Base-by-base conservation (phyloP, 208 protist species). In the Leishmania turanica region DNA sequence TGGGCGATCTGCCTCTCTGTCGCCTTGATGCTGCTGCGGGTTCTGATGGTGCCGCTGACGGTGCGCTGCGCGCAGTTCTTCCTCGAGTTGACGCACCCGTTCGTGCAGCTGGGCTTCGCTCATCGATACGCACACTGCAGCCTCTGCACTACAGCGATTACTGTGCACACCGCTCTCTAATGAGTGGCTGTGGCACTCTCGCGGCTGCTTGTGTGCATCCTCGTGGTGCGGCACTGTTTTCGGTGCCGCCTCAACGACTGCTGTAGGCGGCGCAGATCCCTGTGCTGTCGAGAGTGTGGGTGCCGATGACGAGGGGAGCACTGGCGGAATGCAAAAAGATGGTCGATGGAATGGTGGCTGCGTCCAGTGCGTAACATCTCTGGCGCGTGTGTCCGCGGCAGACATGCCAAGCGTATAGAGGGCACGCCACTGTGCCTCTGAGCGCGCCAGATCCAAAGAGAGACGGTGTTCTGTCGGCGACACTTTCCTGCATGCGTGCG, bases 261-360 rank as follows among this genome's bases (percentile, higher is more conserved):
- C 40, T 73, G 69, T 8, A 31, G 56, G 56, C 56, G 27, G 56
- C 56, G 56, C 56, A 5, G 56, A 62, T 62, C 24, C 6, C 45
- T 15, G 64, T 42, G 64, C 2, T 9, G 34, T 40, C 42, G 15
- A 17, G 24, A 17, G 51, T 56, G 34, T 6, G 7, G 21, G 70
- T n/a, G 15, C 0, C 34, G 9, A 72, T 37, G 60, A 51, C 2
- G 19, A 62, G 56, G 71, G 17, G 15, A 62, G 9, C 1, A 27
- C 21, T 1, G 77, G 47, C 17, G 71, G 71, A 27, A 82, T 81
- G 53, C 78, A 70, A 34, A 81, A 54, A 21, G 75, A n/a, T 37
- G 70, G 70, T 11, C 78, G 68, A 37, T 49, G 70, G 0, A 62
- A 42, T 47, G 49, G 19, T n/a, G 77, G 37, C n/a, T 34, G 66